A percentile compares a stretch with the other conserved stretches of the same genome.
Evolutionary conservation across 2,329 filamentous ascomycete genomes (phyloP).

Genomic region (Xylaria arbuscula): DNA sequence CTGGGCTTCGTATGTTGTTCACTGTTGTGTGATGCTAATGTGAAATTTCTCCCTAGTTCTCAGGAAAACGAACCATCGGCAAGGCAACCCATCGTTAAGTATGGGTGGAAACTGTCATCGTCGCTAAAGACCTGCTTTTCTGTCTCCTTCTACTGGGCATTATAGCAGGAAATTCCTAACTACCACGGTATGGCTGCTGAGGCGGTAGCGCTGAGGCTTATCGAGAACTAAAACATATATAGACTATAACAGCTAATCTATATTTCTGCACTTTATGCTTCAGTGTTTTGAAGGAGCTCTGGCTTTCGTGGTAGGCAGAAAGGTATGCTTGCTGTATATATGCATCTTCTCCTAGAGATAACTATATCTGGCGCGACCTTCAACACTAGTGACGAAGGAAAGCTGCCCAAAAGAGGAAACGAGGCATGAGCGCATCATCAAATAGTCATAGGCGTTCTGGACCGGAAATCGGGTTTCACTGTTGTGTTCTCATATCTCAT

Average conservation of each 20-base stretch:
- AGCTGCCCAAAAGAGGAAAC: neutral
- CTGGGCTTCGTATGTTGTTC: constrained; percentile 13
- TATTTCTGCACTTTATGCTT: neutral
- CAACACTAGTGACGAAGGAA: neutral
- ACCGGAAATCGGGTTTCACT: constrained; percentile 1
- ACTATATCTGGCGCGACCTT: neutral
- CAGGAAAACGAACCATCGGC: constrained; percentile 93
- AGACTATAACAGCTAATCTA: neutral
- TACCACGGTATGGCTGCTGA: neutral
- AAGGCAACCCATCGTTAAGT: constrained; percentile 79
- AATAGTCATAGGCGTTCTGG: constrained; percentile 29
- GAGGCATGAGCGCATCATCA: constrained; percentile 7
- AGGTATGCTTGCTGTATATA: constrained; percentile 17
- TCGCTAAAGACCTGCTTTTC: neutral
- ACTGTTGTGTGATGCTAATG: constrained; percentile 47
- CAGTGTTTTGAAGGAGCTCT: neutral
- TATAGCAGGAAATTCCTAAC: neutral
- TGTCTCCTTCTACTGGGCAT: neutral
- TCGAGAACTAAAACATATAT: too few relatives aligned
- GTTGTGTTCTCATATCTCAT: constrained; percentile 14
- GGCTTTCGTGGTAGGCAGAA: neutral
- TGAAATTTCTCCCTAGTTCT: constrained; percentile 63
- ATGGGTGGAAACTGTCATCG: neutral
- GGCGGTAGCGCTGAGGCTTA: neutral
- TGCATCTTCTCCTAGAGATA: constrained; percentile 5